Conservation (phyloP, 148 eudicot genomes). For the Gaultheria prostrata region DNA sequence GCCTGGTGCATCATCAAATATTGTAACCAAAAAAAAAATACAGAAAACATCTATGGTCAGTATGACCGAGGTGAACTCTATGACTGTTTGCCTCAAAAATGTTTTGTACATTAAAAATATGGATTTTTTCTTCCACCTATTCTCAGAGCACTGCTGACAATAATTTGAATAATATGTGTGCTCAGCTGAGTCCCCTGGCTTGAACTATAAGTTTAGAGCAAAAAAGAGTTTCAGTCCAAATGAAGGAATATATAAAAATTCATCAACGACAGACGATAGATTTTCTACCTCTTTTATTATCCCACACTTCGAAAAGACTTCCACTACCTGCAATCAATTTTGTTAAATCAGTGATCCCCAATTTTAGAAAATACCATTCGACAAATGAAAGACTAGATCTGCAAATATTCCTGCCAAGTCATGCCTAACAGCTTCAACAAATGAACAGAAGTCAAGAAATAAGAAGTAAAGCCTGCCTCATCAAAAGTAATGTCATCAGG, state of each 20-base stretch:
- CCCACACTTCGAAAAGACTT: slow-evolving; percentile 96
- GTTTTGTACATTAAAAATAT: background rate
- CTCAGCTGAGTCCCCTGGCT: background rate
- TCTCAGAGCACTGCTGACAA: background rate
- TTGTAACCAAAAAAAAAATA: background rate
- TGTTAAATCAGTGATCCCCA: slow-evolving; percentile 15
- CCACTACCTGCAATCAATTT: slow-evolving; percentile 59
- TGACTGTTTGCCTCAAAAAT: background rate
- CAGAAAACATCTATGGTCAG: background rate
- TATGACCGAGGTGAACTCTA: background rate
- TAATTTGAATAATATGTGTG: background rate
- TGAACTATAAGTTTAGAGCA: background rate
- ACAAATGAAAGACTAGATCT: background rate
- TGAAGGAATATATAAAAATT: background rate
- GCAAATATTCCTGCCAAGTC: background rate
- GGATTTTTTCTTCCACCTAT: background rate
- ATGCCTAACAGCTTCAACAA: background rate
- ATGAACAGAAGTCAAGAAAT: background rate
- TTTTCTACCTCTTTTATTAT: slow-evolving; percentile 79
- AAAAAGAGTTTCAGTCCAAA: background rate
- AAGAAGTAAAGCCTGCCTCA: slow-evolving; percentile 50
- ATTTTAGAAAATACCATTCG: background rate
- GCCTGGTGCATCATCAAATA: background rate
- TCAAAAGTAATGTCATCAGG: slow-evolving; percentile 93
- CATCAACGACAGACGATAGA: background rate